Percentiles rank a stretch among this genome's conserved stretches.
These are phyloP conservation scores for Dipteronia sinensis DNA, from an alignment of 345 rosid genomes.

Conservation along the genomic window DNA sequence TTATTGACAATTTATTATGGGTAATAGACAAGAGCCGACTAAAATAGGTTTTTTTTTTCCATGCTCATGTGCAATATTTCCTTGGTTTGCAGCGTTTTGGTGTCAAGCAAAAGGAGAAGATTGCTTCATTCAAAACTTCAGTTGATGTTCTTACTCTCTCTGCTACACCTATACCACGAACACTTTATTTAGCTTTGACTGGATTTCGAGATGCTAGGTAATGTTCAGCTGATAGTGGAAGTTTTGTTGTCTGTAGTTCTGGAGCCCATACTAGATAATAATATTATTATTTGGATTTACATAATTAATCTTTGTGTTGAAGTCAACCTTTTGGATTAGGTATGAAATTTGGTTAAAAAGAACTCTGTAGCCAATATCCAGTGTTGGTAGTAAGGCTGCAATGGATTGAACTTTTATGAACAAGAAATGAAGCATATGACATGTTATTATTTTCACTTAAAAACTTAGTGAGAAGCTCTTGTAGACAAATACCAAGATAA, in stretches of 20 bases:
- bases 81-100: conserved; percentile 78
- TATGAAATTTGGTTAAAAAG: not conserved
- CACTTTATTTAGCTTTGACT: conserved; percentile 89
- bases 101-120: conserved; percentile 97
- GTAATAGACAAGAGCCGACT: not conserved
- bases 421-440: not conserved
- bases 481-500: not conserved
- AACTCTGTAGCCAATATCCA: not conserved
- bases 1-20: not conserved
- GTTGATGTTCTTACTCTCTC: conserved; percentile 95
- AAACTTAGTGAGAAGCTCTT: not conserved
- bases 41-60: conserved; percentile 14
- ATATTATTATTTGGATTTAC: no score
- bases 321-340: not conserved
- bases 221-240: conserved; percentile 16
- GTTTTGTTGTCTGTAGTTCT: conserved; percentile 12
- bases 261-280: not conserved
- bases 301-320: not conserved
- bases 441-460: not conserved
- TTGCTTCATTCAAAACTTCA: conserved; percentile 92
- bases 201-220: conserved; percentile 99
- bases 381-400: not conserved
- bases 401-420: not conserved
- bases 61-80: conserved; percentile 24
- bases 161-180: conserved; percentile 97